phyloP scores from a whole-genome alignment of 192 early-diverging fungal species.

The Mortierella antarctica region DNA sequence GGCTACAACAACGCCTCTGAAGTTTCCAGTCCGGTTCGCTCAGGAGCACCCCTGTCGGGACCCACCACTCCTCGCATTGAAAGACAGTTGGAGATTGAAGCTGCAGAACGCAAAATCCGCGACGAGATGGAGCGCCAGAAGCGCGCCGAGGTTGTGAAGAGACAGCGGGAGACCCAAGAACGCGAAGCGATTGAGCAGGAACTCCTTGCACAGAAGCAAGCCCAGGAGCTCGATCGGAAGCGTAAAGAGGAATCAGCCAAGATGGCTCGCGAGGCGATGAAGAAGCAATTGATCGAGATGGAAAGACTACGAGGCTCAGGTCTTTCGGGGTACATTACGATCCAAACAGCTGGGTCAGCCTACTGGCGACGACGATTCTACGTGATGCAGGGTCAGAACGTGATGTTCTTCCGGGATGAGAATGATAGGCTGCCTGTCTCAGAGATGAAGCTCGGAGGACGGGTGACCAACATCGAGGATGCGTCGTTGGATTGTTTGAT shows the following conservation, averaged over 20 bases:
- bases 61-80: constrained; percentile 28
- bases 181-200: constrained; percentile 56
- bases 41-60: constrained; percentile 22
- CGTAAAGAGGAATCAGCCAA: constrained; percentile 31
- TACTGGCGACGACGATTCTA: constrained; percentile 71
- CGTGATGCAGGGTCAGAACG: constrained; percentile 56
- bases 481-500: constrained; percentile 61
- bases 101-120: constrained; percentile 48
- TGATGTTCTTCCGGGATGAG: constrained; percentile 63
- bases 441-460: constrained; percentile 52
- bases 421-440: constrained; percentile 37
- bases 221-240: constrained; percentile 26
- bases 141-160: constrained; percentile 29
- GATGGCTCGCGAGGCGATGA: constrained; percentile 48
- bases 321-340: constrained; percentile 55
- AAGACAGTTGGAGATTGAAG: constrained; percentile 44
- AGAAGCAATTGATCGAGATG: constrained; percentile 43
- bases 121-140: constrained; percentile 57
- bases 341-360: constrained; percentile 54
- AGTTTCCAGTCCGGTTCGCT: constrained; percentile 17
- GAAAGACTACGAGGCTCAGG: constrained; percentile 36
- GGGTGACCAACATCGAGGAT: constrained; percentile 52
- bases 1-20: constrained; percentile 16
- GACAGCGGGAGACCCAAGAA: constrained; percentile 41
- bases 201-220: constrained; percentile 35